A percentile compares a stretch with the other conserved stretches of the same genome.
These are phyloP conservation scores for Stagonosporopsis vannaccii DNA, from an alignment of 2,329 filamentous ascomycete species.

Conservation along the genomic window DNA sequence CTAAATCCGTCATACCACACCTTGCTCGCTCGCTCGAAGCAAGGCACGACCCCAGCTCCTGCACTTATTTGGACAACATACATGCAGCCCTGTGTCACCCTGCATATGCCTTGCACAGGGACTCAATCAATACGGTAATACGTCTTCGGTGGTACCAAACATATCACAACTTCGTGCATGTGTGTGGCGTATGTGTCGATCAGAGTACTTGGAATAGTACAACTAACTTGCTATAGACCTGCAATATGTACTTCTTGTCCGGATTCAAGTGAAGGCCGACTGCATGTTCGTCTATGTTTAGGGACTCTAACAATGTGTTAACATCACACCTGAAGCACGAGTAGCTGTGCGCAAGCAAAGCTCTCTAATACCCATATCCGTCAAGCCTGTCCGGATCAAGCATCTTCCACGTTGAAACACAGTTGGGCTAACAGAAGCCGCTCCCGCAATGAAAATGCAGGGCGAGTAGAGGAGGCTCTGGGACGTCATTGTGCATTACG, in stretches of 20 bases:
- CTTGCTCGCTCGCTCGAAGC: neutral
- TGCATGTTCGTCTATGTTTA: neutral
- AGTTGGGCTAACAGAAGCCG: slow-evolving; percentile 4
- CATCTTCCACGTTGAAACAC: neutral
- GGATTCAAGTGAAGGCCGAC: neutral
- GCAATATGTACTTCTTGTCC: neutral
- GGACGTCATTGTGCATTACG: slow-evolving; percentile 5
- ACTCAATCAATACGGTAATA: neutral
- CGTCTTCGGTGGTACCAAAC: neutral
- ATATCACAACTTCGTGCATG: neutral
- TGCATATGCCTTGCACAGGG: neutral
- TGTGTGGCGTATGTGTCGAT: slow-evolving; percentile 3
- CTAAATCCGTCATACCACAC: neutral
- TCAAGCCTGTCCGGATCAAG: neutral
- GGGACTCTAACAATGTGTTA: neutral
- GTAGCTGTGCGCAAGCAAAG: neutral
- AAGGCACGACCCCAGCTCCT: neutral
- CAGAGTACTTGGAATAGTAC: slow-evolving; percentile 3
- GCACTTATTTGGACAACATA: neutral
- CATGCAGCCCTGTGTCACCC: slow-evolving; percentile 6
- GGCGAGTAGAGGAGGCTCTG: neutral
- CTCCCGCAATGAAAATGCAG: slow-evolving; percentile 3
- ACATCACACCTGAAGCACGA: neutral
- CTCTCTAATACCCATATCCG: slow-evolving; percentile 4
- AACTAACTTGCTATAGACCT: neutral